Evolutionary conservation across 495 filamentous ascomycete genomes (phyloP).

Genomic region (Penicillium lagena): DNA sequence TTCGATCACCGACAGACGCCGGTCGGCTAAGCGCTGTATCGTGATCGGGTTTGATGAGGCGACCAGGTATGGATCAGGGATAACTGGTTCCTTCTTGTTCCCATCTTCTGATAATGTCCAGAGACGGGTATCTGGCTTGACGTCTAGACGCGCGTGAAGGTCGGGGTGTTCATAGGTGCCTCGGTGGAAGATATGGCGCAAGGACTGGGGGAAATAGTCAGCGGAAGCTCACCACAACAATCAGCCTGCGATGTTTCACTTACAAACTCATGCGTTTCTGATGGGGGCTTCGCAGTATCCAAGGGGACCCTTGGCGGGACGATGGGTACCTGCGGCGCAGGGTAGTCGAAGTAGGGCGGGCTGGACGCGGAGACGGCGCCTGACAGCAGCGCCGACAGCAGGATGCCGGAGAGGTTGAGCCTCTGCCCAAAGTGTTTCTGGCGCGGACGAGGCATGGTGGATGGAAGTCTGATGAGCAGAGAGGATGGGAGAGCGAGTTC

Average conservation of each 20-base stretch:
- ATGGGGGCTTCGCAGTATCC: conserved; percentile 8
- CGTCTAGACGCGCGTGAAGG: conserved; percentile 68
- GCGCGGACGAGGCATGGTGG: background rate
- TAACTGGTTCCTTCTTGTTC: conserved; percentile 29
- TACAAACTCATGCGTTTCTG: conserved; percentile 33
- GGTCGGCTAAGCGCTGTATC: conserved; percentile 77
- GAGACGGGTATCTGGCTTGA: conserved; percentile 55
- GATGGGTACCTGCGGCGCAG: conserved; percentile 18
- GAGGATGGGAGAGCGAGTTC: conserved; percentile 8
- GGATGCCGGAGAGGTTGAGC: conserved; percentile 9
- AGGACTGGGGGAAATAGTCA: conserved; percentile 43
- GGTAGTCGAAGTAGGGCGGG: background rate
- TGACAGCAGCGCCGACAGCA: conserved; percentile 19
- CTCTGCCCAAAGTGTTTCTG: conserved; percentile 8
- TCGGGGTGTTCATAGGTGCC: conserved; percentile 66
- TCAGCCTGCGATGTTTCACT: conserved; percentile 8
- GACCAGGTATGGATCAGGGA: conserved; percentile 27
- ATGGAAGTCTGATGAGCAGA: background rate
- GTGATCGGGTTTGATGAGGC: conserved; percentile 53
- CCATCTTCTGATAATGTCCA: conserved; percentile 63
- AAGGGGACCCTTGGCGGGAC: conserved; percentile 28
- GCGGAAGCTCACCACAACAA: background rate
- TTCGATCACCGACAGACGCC: conserved; percentile 68
- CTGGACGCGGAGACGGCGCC: conserved; percentile 17
- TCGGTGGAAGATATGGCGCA: conserved; percentile 89